Base-by-base conservation (phyloP, 2,329 filamentous ascomycete genomes). In the Calonectria ilicicola region DNA sequence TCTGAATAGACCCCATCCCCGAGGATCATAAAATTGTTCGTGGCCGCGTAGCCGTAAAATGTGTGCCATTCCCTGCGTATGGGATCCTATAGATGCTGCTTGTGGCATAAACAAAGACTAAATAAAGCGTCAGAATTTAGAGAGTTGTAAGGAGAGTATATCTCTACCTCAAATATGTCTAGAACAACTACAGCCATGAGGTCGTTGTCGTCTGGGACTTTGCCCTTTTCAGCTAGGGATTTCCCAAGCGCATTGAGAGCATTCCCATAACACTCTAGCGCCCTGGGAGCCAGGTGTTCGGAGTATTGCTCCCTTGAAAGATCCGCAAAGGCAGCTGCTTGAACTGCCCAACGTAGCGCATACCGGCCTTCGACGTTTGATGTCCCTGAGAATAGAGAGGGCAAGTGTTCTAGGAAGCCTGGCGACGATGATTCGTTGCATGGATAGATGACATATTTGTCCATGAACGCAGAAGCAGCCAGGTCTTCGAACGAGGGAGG, bases 111-210 rank as follows among this genome's bases (percentile, higher is more conserved):
- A 84, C 19, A 85, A 68, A 10, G 82, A 81, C 84, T 85, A 2
- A 8, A 3, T 17, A 1, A 35, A 7, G 53, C 5, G 21, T 58
- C 21, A 58, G 53, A 23, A 10, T 26, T 15, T 40, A 2, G 17
- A 58, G 3, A 15, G n/a, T n/a, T n/a, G n/a, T n/a, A n/a, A n/a
- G n/a, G n/a, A n/a, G n/a, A 10, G 10, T 3, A 26, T 29, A n/a
- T n/a, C n/a, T n/a, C 62, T 58, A 83, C 83, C 79, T 86, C 84
- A 46, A 86, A 86, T 2, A 85, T 79, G 60, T 85, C 84, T 15
- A 86, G 72, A 23, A 86, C 75, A 15, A 86, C 84, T 1, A 83
- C 79, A 3, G 84, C 81, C 84, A 86, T 85, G 19, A 86, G 75
- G 58, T 84, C 82, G 72, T 84, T 82, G 67, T 86, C 84, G 72